These are phyloP conservation scores for Sugiyamaella lignohabitans DNA, from an alignment of 805 yeast genomes.

Conservation along the genomic window DNA sequence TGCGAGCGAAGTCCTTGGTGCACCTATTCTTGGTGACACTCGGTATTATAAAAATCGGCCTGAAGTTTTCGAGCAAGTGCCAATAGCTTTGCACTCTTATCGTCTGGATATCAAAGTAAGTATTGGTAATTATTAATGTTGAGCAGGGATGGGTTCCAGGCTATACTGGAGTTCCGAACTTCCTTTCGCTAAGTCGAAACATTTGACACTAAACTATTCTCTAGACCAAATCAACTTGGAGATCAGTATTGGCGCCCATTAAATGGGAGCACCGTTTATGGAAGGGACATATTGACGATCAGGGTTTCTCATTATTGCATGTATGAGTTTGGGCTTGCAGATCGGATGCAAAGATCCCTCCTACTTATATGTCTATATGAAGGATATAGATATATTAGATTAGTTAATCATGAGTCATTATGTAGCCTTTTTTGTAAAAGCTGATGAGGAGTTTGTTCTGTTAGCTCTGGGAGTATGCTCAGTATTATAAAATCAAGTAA, in stretches of 20 bases:
- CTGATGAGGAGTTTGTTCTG: slow-evolving; percentile 24
- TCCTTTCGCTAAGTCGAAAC: too few relatives aligned
- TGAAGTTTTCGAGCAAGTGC: slow-evolving; percentile 1
- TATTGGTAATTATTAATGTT: not conserved
- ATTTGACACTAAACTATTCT: too few relatives aligned
- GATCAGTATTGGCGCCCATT: slow-evolving; percentile 10
- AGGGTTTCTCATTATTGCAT: too few relatives aligned
- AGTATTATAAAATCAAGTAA: slow-evolving; percentile 26
- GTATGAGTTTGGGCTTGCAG: too few relatives aligned
- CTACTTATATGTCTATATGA: too few relatives aligned
- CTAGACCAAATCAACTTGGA: slow-evolving; percentile 1
- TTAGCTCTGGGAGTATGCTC: slow-evolving; percentile 26
- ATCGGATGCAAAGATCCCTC: not conserved
- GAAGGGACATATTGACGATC: slow-evolving; percentile 7
- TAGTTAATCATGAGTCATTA: not conserved
- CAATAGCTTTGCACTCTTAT: slow-evolving; percentile 15
- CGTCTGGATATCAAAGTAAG: slow-evolving; percentile 9
- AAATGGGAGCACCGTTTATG: slow-evolving; percentile 9
- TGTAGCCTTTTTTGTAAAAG: slow-evolving; percentile 7
- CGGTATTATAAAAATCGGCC: slow-evolving; percentile 2
- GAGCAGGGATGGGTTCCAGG: not conserved
- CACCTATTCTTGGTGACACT: slow-evolving; percentile 14
- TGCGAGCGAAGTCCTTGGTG: slow-evolving; percentile 9
- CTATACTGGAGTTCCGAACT: too few relatives aligned
- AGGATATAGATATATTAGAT: too few relatives aligned